Evolutionary conservation across 768 basidiomycete species (phyloP), one percentile per base, ranked within the genome.

Genomic region (Tephrocybe sp.): DNA sequence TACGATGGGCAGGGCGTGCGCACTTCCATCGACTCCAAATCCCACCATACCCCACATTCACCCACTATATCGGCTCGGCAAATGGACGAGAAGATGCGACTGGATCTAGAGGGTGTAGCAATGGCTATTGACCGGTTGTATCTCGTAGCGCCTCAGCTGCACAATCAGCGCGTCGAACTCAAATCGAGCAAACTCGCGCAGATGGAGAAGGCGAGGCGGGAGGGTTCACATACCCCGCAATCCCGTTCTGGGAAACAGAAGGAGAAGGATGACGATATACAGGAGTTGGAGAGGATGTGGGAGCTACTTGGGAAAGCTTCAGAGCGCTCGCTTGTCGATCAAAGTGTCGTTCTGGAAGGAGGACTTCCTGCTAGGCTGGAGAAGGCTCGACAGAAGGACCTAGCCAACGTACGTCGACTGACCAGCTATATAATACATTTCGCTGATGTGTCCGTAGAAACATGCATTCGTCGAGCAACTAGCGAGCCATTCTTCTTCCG

Each of bases 141-240:
- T 66, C 67, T 80, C 7, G 89, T 87, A 25, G 84, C 93, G 0
- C 95, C 96, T 0, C 94, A 96, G 65, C 68, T 98, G 36, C 83
- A 88, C 53, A 88, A 95, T 64, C 96, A 99, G 67, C 84, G 97
- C 0, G 93, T 90, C n/a, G 94, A 95, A 65, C 80, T 96, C 39
- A 86, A 86, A 60, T 77, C 77, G 4, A 71, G 81, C 21, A 89
- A 91, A 62, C 59, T 85, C 12, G 79, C 79, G 11, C 79, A 92
- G 67, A 80, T 93, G 73, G 88, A 91, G 67, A 78, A 78, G 38
- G 91, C 89, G 4, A 71, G 81, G 38, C 69, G 69, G 48, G 72
- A 74, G 36, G 80, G 75, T 9, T 44, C 62, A 8, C 53, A 62
- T 25, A 50, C 54, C 5, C 55, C 59, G 20, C 49, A 48, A 17